Evolutionary conservation across 768 basidiomycete genomes (phyloP), one percentile per base, ranked within the genome.

Genomic region (Tubosaeta sp.): DNA sequence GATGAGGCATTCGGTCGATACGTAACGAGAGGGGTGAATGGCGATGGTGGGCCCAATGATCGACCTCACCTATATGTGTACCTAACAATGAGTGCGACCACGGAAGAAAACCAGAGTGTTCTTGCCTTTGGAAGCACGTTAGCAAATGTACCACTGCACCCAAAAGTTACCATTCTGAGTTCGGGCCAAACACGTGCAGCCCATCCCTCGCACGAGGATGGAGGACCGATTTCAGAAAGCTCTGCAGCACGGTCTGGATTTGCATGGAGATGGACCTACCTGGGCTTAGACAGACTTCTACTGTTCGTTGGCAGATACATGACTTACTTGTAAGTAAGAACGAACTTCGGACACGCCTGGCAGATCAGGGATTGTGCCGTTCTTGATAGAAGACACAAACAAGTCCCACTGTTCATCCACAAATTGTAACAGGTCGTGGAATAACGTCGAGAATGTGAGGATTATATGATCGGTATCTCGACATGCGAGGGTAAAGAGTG

Each of bases 341-440:
- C 41, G 38, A n/a, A 56, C 35, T 26, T 51, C 43, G 9, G 41
- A 43, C 17, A 56, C 45, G 11, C 50, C 48, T 3, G 53, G 47
- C 3, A 56, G 16, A 43, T 55, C 39, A 12, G 57, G 57, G 9
- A 60, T 27, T 16, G 10, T 43, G 3, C 54, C 54, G 22, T 46
- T 31, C 33, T 41, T 16, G 3, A 61, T 48, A 43, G 31, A 39
- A 8, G 43, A 12, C 10, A 61, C 9, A 19, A 52, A 31, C 14
- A 16, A 19, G 4, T 53, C 35, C 59, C 52, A 54, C 4, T 50
- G 37, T 8, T 53, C 43, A 16, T 50, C 54, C 0, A 54, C 26
- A 25, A 35, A 41, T 14, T 29, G 29, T 11, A 52, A 14, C 5
- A 61, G 26, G 32, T 56, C 59, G 7, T 52, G 9, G 8, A 29